Base-by-base conservation (phyloP, 805 yeast genomes). In the Monosporozyma aerobia region DNA sequence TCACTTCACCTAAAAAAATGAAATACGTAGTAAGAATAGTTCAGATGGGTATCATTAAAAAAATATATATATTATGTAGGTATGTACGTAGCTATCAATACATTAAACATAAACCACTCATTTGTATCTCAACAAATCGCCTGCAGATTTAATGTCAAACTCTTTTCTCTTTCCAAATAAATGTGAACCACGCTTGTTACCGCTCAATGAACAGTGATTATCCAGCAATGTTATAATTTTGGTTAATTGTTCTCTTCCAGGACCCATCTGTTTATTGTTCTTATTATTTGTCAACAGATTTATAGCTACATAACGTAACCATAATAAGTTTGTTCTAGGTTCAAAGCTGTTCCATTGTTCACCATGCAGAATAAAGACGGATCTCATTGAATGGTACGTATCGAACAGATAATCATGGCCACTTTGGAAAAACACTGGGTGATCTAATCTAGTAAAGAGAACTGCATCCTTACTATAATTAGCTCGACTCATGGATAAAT, bases 291-390 rank as follows among this genome's bases (percentile, higher is more conserved):
- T 64, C 9, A 81, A 49, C 52, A 83, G 59, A 54, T 77, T 75
- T 50, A 77, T 77, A 39, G 75, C 71, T n/a, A 85, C 54, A 59
- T 82, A 83, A 57, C 81, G 82, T 45, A 84, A 67, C 90, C 90
- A 84, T 33, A 77, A 60, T 16, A 83, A 62, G 59, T 83, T 85
- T 30, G 83, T 81, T 37, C 67, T 67, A 48, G 76, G 67, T 16
- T 67, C 68, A 33, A 54, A 65, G 5, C 57, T 59, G 3, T 52
- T 57, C 65, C 66, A 61, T n/a, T 52, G 46, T n/a, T 62, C 54
- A 16, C 56, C 58, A 11, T 62, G 44, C 14, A 39, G 45, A 19
- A 43, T 56, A 23, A 64, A 52, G 27, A 61, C 53, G 14, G 56
- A 57, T 51, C 82, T 73, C 86, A 82, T 81, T 48, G 75, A 59